A percentile compares a stretch with the other conserved stretches of the same genome.
Conservation (phyloP, 2,329 filamentous ascomycete species). For the Seiridium unicorne region DNA sequence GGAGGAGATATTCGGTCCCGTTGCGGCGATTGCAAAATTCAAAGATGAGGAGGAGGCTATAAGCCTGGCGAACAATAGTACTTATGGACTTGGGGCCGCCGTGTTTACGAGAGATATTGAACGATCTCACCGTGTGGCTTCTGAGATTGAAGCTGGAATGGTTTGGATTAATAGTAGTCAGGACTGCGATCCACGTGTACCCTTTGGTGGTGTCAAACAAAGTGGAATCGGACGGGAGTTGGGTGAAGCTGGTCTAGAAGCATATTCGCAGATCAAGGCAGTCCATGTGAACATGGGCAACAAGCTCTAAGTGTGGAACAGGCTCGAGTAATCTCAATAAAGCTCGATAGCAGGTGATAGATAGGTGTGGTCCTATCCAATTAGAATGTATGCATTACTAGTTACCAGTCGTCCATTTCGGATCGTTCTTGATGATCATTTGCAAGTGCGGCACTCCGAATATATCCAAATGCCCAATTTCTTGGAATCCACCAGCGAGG, state of each 20-base stretch:
- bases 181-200: constrained; percentile 8
- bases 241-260: constrained; percentile 6
- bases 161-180: constrained; percentile 8
- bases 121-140: constrained; percentile 28
- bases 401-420: too few species aligned
- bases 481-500: too few species aligned
- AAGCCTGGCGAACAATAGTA: constrained; percentile 28
- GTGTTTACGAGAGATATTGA: constrained; percentile 50
- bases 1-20: constrained; percentile 12
- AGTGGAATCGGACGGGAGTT: constrained; percentile 12
- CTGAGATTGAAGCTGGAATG: constrained; percentile 44
- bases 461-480: too few species aligned
- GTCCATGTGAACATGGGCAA: constrained; percentile 5
- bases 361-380: too few species aligned
- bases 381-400: too few species aligned
- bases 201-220: constrained; percentile 13
- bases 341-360: too few species aligned
- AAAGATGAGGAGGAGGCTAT: constrained; percentile 8
- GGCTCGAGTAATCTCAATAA: too few species aligned
- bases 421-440: too few species aligned
- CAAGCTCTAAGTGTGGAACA: background rate
- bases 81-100: constrained; percentile 48
- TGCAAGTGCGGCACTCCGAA: too few species aligned
- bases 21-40: constrained; percentile 8
- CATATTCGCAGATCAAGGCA: constrained; percentile 11